These are phyloP conservation scores for Cercospora berteroae DNA, from an alignment of 2,329 filamentous ascomycete species.

Conservation along the genomic window DNA sequence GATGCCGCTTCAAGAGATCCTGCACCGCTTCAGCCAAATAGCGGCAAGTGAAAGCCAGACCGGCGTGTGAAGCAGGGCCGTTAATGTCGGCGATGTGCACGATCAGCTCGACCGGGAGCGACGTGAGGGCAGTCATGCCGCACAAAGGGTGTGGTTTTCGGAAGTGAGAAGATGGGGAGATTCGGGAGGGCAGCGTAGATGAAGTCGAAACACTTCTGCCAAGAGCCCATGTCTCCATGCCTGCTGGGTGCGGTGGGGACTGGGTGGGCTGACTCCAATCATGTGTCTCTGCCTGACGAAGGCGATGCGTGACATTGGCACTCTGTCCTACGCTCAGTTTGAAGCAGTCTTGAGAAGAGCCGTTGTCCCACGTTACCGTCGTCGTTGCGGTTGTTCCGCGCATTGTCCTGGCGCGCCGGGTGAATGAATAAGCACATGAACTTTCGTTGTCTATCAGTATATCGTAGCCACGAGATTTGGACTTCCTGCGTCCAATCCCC, in stretches of 20 bases:
- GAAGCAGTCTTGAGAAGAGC: neutral
- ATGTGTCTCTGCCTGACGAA: neutral
- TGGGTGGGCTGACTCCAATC: neutral
- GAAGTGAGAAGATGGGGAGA: neutral
- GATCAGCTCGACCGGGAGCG: neutral
- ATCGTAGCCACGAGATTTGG: constrained; percentile 7
- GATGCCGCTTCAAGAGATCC: neutral
- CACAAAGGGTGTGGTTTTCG: neutral
- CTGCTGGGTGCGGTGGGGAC: neutral
- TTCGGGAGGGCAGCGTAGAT: neutral
- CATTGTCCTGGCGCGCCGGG: neutral
- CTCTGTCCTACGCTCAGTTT: neutral
- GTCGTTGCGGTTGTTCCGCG: neutral
- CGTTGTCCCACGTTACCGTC: neutral
- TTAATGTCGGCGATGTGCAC: neutral
- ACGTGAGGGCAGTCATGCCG: neutral
- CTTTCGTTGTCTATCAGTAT: constrained; percentile 11
- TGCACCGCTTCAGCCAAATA: neutral
- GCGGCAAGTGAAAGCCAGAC: neutral
- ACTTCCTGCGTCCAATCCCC: constrained; percentile 7
- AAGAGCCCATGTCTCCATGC: neutral
- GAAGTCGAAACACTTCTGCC: neutral
- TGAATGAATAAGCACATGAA: neutral
- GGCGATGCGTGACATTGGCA: neutral
- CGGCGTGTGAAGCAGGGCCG: too few species aligned